Conservation (phyloP, 306 rosid genomes). For the Cucumis sativus region DNA sequence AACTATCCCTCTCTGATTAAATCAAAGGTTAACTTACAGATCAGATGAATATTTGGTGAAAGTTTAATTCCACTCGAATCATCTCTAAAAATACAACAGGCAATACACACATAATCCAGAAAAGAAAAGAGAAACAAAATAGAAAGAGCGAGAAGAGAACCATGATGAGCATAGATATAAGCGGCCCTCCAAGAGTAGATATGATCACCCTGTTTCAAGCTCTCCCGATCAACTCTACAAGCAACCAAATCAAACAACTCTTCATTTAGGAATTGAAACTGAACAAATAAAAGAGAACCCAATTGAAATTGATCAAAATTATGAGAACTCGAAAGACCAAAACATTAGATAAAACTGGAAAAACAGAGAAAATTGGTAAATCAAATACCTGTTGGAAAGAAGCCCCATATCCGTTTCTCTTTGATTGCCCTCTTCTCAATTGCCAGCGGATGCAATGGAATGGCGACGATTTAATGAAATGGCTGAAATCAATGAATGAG, state of each 20-base stretch:
- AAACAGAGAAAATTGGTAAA: neutral
- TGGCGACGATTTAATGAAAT: neutral
- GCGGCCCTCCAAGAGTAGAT: conserved; percentile 85
- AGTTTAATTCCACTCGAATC: neutral
- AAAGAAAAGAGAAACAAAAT: neutral
- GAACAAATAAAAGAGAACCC: neutral
- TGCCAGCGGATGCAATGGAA: neutral
- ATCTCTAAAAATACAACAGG: neutral
- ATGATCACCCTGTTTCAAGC: conserved; percentile 82
- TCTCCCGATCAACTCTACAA: conserved; percentile 41
- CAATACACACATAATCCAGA: neutral
- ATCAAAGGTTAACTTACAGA: neutral
- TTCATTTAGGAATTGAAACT: neutral
- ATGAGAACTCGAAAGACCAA: neutral
- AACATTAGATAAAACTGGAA: neutral
- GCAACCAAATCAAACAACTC: neutral
- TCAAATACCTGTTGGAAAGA: conserved; percentile 57
- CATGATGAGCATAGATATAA: conserved; percentile 89
- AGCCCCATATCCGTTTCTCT: conserved; percentile 39
- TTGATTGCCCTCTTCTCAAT: neutral
- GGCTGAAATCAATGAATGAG: too few relatives aligned
- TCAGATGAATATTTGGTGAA: neutral
- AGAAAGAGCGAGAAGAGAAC: conserved; percentile 27
- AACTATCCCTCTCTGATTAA: neutral
- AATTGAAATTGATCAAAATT: neutral